A percentile compares a stretch with the other conserved stretches of the same genome.
These are phyloP conservation scores for Warburgia ugandensis DNA, from an alignment of 164 flowering plant species.

Conservation along the genomic window DNA sequence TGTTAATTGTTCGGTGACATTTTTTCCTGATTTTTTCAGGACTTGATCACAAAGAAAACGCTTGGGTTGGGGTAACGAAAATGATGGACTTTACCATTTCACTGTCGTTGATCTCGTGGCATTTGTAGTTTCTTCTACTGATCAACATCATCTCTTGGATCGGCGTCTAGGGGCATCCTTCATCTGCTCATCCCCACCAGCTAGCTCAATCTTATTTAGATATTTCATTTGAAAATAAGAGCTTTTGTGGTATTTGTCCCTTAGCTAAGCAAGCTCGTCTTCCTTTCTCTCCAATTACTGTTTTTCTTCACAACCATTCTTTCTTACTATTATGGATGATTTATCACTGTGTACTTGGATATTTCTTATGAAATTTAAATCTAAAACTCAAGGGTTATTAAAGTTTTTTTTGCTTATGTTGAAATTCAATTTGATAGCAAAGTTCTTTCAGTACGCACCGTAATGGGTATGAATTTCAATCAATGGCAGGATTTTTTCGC, in stretches of 20 bases:
- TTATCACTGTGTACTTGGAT: conserved; percentile 10
- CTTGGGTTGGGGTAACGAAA: not conserved
- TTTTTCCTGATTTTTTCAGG: conserved; percentile 1
- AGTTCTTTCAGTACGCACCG: not conserved
- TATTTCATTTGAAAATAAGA: not conserved
- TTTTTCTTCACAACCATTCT: not conserved
- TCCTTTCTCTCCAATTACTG: not conserved
- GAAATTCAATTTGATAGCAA: conserved; percentile 6
- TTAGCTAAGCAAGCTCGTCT: conserved; percentile 1
- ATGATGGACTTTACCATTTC: not conserved
- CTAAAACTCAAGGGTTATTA: not conserved
- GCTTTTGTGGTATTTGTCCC: conserved; percentile 4
- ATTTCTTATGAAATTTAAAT: conserved; percentile 5
- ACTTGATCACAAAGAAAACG: not conserved
- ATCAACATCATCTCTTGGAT: not conserved
- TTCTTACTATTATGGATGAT: conserved; percentile 14
- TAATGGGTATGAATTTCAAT: too few species aligned
- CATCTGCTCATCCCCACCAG: not conserved
- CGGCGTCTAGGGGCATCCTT: not conserved
- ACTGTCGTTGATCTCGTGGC: not conserved
- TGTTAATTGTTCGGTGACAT: not conserved
- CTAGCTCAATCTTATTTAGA: not conserved
- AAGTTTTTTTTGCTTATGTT: not conserved
- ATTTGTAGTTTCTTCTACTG: not conserved
- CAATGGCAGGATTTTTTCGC: too few species aligned